Evolutionary conservation across 352 stramenopile species (phyloP), one percentile per base, ranked within the genome.

Genomic region (Phytophthora fragariaefolia): DNA sequence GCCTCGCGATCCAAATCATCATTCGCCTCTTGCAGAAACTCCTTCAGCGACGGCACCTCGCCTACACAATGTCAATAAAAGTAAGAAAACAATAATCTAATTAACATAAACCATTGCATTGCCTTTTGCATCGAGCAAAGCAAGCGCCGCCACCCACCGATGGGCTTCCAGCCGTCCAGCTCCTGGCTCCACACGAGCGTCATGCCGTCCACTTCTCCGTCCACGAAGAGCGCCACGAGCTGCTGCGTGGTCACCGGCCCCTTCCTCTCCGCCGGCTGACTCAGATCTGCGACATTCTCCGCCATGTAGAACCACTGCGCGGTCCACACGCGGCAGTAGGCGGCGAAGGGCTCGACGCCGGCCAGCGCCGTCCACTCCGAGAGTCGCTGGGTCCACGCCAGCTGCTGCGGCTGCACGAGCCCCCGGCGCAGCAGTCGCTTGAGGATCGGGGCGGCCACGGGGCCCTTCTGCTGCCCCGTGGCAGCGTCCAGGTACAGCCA

Each of bases 401-500:
- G 79, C 66, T 91, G 83, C 56, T 87, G 59, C 3, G 84, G 70
- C 50, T 81, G 71, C 32, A 95, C 15, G 4, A 94, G 46, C 0
- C 79, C 81, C 43, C 82, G 85, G 23, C 84, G 85, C 18, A 95
- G 66, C 17, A 95, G 66, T 32, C 83, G 76, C 74, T 93, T 93
- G 45, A 94, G 55, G 51, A 88, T 81, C 12, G 63, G 42, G 10
- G 79, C 69, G 15, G 71, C 63, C 43, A 95, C 70, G 23, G 87
- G 87, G 1, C 87, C 87, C 34, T 91, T 91, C 67, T 94, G 85
- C 57, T 83, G 65, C 8, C 78, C 82, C 8, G 64, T 85, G 18
- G 64, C 58, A 22, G 77, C 69, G 58, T 95, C 87, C 53, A 93
- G 63, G 58, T 95, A 95, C 75, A 94, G 66, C 87, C 87, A 95